Evolutionary conservation across 1,139 yeast species (phyloP).

Genomic region (Sugiyamaella novakii): DNA sequence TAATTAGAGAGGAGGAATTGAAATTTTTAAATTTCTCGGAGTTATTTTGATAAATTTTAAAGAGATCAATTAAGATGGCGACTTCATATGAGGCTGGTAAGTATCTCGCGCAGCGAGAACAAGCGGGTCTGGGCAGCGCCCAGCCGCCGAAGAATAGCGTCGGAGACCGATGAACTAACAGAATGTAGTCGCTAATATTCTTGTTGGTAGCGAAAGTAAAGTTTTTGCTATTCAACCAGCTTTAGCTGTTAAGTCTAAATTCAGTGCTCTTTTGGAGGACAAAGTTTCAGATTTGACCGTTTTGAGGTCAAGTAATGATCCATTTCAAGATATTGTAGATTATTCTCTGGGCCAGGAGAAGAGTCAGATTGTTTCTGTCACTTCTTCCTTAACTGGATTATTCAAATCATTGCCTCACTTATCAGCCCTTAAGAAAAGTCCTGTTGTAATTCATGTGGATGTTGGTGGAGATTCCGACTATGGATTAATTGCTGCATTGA

Average conservation of each 20-base stretch:
- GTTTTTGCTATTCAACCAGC: slow-evolving; percentile 53
- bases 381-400: slow-evolving; percentile 56
- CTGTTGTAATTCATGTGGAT: slow-evolving; percentile 64
- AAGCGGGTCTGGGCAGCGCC: slow-evolving; percentile 4
- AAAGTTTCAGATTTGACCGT: slow-evolving; percentile 34
- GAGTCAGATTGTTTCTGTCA: slow-evolving; percentile 35
- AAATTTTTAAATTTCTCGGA: too few relatives aligned
- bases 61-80: too few relatives aligned
- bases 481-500: slow-evolving; percentile 64
- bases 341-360: slow-evolving; percentile 23
- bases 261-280: slow-evolving; percentile 35
- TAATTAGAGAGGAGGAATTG: neutral
- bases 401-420: slow-evolving; percentile 64
- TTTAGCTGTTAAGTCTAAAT: slow-evolving; percentile 46
- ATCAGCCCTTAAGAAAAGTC: slow-evolving; percentile 48
- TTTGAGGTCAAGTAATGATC: slow-evolving; percentile 56
- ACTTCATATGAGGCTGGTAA: slow-evolving; percentile 13
- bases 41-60: too few relatives aligned
- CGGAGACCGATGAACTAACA: neutral
- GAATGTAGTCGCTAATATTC: slow-evolving; percentile 35
- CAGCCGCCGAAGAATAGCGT: slow-evolving; percentile 2
- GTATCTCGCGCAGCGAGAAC: neutral
- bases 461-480: slow-evolving; percentile 52
- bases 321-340: slow-evolving; percentile 50
- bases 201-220: slow-evolving; percentile 40